A percentile compares a stretch with the other conserved stretches of the same genome.
Evolutionary conservation across 1,139 yeast genomes (phyloP).

Genomic region (Blastobotrys petasosporus): DNA sequence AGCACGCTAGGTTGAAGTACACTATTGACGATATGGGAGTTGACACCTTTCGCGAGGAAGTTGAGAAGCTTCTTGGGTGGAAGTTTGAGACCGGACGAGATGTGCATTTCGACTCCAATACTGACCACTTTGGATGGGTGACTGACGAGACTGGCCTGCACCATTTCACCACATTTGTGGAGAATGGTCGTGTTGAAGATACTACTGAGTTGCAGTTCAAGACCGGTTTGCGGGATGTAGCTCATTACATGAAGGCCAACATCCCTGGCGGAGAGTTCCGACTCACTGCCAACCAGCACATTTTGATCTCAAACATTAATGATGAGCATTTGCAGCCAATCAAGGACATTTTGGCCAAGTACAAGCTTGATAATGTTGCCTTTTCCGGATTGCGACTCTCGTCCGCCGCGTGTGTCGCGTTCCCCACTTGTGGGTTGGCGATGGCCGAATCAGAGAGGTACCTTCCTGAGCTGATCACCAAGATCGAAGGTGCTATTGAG

Average conservation of each 20-base stretch:
- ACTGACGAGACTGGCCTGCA: conserved; percentile 81
- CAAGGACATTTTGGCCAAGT: conserved; percentile 59
- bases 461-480: conserved; percentile 73
- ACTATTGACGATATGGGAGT: conserved; percentile 90
- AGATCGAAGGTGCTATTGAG: conserved; percentile 78
- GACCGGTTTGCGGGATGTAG: conserved; percentile 76
- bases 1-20: conserved; percentile 96
- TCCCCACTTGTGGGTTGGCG: conserved; percentile 98
- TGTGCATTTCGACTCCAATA: conserved; percentile 76
- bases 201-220: conserved; percentile 87
- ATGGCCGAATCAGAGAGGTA: conserved; percentile 99
- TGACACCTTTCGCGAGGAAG: conserved; percentile 70
- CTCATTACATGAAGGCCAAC: conserved; percentile 52
- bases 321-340: conserved; percentile 61
- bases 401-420: conserved; percentile 95
- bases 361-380: conserved; percentile 77
- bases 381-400: conserved; percentile 82
- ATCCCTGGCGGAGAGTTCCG: conserved; percentile 68
- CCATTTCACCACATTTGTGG: conserved; percentile 91
- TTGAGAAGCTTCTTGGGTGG: conserved; percentile 78
- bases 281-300: conserved; percentile 93
- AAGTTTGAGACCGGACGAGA: conserved; percentile 64
- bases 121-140: conserved; percentile 92
- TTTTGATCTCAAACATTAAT: conserved; percentile 64
- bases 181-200: conserved; percentile 95